A percentile compares a stretch with the other conserved stretches of the same genome.
Conservation (phyloP, 1,284 basidiomycete species). For the Phellinidium pouzarii region DNA sequence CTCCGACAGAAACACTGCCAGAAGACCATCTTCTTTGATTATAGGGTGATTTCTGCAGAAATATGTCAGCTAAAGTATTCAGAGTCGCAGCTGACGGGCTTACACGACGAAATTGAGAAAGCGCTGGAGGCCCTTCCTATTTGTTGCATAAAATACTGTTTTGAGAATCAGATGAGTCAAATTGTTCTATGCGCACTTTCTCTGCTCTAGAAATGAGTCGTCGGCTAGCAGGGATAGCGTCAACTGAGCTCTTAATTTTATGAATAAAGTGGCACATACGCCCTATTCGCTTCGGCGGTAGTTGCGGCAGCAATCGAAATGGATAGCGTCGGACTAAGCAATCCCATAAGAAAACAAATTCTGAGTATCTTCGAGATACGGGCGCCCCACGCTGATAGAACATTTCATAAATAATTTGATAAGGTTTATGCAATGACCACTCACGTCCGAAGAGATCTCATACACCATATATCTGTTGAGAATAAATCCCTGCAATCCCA, state of each 20-base stretch:
- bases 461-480: constrained; percentile 80
- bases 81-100: constrained; percentile 23
- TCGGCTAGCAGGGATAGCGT: constrained; percentile 48
- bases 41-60: constrained; percentile 77
- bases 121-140: constrained; percentile 74
- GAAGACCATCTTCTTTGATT: constrained; percentile 77
- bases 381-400: constrained; percentile 48
- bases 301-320: constrained; percentile 81
- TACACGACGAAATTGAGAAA: constrained; percentile 76
- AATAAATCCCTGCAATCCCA: constrained; percentile 85
- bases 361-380: constrained; percentile 76
- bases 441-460: constrained; percentile 71
- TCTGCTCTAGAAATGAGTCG: constrained; percentile 81
- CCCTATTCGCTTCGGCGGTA: constrained; percentile 88
- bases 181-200: constrained; percentile 67
- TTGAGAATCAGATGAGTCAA: not conserved
- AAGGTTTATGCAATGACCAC: constrained; percentile 26
- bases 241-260: constrained; percentile 4
- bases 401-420: constrained; percentile 3
- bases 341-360: constrained; percentile 87
- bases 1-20: constrained; percentile 77
- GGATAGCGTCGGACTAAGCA: constrained; percentile 76
- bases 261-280: constrained; percentile 43
- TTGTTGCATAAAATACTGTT: constrained; percentile 3
- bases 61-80: constrained; percentile 11